Evolutionary conservation across 2,329 filamentous ascomycete genomes (phyloP), one percentile per base, ranked within the genome.

Genomic region (Chrysoporthe cubensis): DNA sequence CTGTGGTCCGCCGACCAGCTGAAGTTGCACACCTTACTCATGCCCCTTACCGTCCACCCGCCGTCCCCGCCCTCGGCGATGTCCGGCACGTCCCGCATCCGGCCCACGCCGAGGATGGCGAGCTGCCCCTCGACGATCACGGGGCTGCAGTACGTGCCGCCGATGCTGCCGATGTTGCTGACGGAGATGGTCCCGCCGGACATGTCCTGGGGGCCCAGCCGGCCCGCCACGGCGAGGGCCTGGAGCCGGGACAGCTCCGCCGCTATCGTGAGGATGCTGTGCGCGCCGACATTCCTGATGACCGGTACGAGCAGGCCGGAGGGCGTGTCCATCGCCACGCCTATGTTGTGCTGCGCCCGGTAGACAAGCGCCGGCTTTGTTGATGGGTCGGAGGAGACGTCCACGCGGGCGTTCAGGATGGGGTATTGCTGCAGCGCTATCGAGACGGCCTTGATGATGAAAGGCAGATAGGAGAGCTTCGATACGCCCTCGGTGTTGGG

Each of bases 1-100:
- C 96, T 85, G 80, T 99, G 96, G 79, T 98, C 94, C 6, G 95
- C 95, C 78, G 92, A 95, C 95, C 95, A 98, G 80, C 94, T 98
- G 74, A 98, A 93, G 76, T 96, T 94, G 77, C 91, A 90, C 70
- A 96, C 86, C 75, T 96, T 90, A 78, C 89, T 65, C 42, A 70
- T 26, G 26, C 68, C 68, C 32, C 21, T 65, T 14, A 70, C 63
- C 44, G 21, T 46, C 68, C 68, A 70, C 52, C 58, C 42, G 92
- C 80, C 88, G 78, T 86, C 78, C 71, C 80, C 74, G 62, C 83
- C 84, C 70, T 83, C 84, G 66, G 82, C 85, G 3, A 98, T 98
- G 2, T 93, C 91, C 13, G 96, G 96, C 43, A 97, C 87, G 1
- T 88, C 86, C 73, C 90, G 91, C 78, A 94, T 88, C 72, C 91